Conservation (phyloP, 2,329 filamentous ascomycete species). For the Helotiales sp. region DNA sequence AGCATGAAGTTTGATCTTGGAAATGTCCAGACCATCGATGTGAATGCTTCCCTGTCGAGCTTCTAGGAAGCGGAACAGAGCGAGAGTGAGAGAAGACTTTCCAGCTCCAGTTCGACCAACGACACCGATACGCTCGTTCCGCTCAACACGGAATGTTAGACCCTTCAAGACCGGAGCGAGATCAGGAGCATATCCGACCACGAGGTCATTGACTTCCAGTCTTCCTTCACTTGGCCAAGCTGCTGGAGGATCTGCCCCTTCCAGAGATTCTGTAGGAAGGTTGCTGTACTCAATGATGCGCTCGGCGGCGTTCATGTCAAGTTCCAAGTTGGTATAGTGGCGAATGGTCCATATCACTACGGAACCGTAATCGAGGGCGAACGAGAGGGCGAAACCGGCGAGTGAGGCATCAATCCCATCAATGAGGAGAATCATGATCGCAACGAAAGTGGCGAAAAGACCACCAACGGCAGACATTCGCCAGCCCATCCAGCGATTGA, state of each 20-base stretch:
- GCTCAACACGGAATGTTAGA: slow-evolving; percentile 64
- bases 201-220: slow-evolving; percentile 72
- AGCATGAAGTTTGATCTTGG: slow-evolving; percentile 67
- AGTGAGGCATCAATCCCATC: slow-evolving; percentile 65
- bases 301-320: slow-evolving; percentile 79
- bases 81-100: slow-evolving; percentile 74
- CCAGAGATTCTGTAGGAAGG: slow-evolving; percentile 65
- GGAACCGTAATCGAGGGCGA: slow-evolving; percentile 68
- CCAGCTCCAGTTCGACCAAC: slow-evolving; percentile 78
- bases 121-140: slow-evolving; percentile 72
- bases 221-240: slow-evolving; percentile 75
- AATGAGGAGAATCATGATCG: slow-evolving; percentile 61
- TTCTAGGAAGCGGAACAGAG: slow-evolving; percentile 77
- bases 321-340: slow-evolving; percentile 68
- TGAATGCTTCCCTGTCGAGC: slow-evolving; percentile 62
- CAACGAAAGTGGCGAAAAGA: slow-evolving; percentile 65
- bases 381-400: slow-evolving; percentile 74
- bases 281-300: slow-evolving; percentile 74
- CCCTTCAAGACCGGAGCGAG: slow-evolving; percentile 70
- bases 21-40: slow-evolving; percentile 75
- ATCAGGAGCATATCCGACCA: slow-evolving; percentile 70
- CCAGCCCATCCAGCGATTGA: slow-evolving; percentile 77
- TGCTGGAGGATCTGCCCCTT: slow-evolving; percentile 61
- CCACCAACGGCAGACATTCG: slow-evolving; percentile 70
- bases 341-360: slow-evolving; percentile 66